Evolutionary conservation across 768 basidiomycete genomes (phyloP).

Genomic region (Phallus indusiatus): DNA sequence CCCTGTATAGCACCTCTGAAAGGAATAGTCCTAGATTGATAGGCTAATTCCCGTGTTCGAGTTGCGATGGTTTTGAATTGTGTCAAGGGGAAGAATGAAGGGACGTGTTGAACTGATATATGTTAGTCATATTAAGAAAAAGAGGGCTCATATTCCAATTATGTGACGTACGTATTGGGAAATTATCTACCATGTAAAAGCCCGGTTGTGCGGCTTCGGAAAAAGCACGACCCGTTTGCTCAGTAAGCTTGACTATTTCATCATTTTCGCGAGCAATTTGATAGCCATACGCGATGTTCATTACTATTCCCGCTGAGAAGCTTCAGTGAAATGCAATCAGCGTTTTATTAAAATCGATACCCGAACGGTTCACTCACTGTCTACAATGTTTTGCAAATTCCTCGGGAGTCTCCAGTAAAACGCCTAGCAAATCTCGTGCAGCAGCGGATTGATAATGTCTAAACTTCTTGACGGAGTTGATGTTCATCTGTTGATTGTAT

Average conservation of each 20-base stretch:
- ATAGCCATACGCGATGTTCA: conserved; percentile 34
- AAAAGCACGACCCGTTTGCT: conserved; percentile 17
- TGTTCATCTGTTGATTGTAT: conserved; percentile 34
- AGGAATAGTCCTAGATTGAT: not conserved
- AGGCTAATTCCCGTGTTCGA: conserved; percentile 18
- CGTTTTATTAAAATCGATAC: not conserved
- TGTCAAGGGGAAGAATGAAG: conserved; percentile 33
- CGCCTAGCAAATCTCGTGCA: conserved; percentile 23
- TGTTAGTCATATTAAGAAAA: not conserved
- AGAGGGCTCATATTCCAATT: not conserved
- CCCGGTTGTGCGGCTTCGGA: conserved; percentile 21
- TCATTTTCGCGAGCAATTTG: conserved; percentile 26
- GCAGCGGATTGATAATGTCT: conserved; percentile 22
- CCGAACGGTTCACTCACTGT: conserved; percentile 24
- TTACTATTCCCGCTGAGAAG: conserved; percentile 24
- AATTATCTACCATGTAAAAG: conserved; percentile 22
- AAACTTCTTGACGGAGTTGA: conserved; percentile 22
- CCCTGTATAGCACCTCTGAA: not conserved
- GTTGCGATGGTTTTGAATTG: conserved; percentile 24
- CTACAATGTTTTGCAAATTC: conserved; percentile 28
- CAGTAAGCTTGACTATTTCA: conserved; percentile 24
- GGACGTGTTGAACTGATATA: conserved; percentile 16
- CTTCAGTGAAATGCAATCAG: not conserved
- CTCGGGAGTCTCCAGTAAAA: conserved; percentile 26
- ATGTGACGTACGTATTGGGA: conserved; percentile 23